phyloP scores from a whole-genome alignment of 208 protist genomes.

The Porcisia deanei region DNA sequence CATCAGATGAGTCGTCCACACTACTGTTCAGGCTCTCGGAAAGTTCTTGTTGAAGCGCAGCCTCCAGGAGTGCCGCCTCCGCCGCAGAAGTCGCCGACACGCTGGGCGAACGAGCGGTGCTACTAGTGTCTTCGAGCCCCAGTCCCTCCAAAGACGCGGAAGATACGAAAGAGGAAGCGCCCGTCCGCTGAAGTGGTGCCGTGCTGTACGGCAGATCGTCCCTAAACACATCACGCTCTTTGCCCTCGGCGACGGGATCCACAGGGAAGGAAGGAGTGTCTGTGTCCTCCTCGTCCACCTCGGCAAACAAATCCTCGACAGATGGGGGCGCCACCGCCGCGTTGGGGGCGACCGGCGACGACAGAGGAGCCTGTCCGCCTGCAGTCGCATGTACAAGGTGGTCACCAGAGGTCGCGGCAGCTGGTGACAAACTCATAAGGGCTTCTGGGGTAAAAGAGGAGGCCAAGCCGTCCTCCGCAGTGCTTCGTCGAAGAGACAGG shows the following conservation, averaged over 20 bases:
- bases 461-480: neutral
- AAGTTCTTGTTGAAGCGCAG: neutral
- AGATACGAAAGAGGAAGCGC: neutral
- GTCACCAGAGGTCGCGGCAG: neutral
- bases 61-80: neutral
- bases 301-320: conserved; percentile 10
- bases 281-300: neutral
- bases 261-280: neutral
- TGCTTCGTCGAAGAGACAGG: neutral
- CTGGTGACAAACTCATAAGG: neutral
- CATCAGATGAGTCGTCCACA: neutral
- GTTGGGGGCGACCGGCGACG: neutral
- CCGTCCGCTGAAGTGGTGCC: neutral
- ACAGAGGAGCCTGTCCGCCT: neutral
- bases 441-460: neutral
- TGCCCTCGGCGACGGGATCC: neutral
- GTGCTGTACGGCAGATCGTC: neutral
- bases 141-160: neutral
- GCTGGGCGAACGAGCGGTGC: neutral
- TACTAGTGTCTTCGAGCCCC: neutral
- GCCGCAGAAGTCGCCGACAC: neutral
- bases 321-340: conserved; percentile 1
- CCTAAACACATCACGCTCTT: neutral
- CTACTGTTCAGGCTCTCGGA: neutral
- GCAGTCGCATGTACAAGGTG: neutral